Percentiles rank a stretch among this genome's conserved stretches.
Evolutionary conservation across 257 asterid species (phyloP).

Genomic region (Lantana camara): DNA sequence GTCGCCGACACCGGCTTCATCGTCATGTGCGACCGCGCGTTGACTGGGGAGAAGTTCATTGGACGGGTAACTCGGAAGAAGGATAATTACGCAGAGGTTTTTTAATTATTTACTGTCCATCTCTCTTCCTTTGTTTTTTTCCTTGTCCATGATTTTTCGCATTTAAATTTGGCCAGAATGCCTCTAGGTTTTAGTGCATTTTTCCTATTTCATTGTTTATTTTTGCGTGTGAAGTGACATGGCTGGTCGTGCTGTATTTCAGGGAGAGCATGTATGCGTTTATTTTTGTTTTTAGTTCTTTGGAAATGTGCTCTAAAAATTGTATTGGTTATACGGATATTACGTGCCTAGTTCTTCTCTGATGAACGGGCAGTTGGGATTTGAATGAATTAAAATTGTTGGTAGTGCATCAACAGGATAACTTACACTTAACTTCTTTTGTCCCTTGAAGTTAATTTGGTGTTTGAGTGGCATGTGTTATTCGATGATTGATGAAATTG

Average conservation of each 20-base stretch:
- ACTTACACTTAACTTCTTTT: neutral
- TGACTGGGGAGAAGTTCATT: conserved; percentile 87
- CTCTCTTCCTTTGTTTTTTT: conserved; percentile 10
- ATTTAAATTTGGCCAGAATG: neutral
- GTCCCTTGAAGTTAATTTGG: neutral
- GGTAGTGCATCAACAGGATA: neutral
- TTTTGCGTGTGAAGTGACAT: neutral
- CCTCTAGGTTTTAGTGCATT: neutral
- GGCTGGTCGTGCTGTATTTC: neutral
- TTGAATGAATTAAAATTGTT: conserved; percentile 2
- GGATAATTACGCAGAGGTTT: conserved; percentile 83
- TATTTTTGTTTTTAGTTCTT: neutral
- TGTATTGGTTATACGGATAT: neutral
- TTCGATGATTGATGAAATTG: conserved; percentile 16
- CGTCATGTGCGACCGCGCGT: conserved; percentile 88
- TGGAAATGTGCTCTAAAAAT: neutral
- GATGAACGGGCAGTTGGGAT: neutral
- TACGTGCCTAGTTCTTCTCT: neutral
- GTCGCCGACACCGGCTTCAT: conserved; percentile 78
- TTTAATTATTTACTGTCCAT: neutral
- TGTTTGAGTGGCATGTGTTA: neutral
- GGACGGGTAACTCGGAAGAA: conserved; percentile 85
- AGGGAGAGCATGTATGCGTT: conserved; percentile 38
- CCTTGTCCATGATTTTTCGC: neutral
- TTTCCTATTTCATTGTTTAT: neutral